Conservation (phyloP, 225 moss, liverwort and hornwort species). For the Asterella californica region DNA sequence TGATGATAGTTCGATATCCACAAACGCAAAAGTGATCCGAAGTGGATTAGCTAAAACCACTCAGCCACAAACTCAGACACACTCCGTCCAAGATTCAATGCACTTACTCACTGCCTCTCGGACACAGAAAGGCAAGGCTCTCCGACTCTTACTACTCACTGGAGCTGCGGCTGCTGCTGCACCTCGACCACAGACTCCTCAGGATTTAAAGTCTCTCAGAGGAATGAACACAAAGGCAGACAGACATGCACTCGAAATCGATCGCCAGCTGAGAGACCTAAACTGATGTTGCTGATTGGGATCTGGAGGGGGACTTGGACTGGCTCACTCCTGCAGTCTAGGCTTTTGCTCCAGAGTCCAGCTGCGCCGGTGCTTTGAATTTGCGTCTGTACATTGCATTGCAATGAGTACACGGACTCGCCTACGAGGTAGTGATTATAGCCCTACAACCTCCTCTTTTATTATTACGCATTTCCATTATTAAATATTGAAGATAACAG, state of each 20-base stretch:
- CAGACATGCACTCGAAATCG: background rate
- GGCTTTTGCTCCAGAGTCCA: background rate
- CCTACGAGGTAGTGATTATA: background rate
- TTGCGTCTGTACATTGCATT: background rate
- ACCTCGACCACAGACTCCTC: slow-evolving; percentile 8
- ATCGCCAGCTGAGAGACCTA: background rate
- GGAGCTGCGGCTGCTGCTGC: slow-evolving; percentile 2
- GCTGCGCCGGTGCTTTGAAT: slow-evolving; percentile 7
- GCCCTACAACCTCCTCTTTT: background rate
- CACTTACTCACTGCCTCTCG: slow-evolving; percentile 14
- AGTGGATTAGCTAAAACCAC: slow-evolving; percentile 10
- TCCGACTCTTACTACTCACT: background rate
- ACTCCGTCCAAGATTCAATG: slow-evolving; percentile 21
- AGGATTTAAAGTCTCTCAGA: slow-evolving; percentile 14
- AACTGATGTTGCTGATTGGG: slow-evolving; percentile 7
- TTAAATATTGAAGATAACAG: background rate
- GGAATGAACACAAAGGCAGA: background rate
- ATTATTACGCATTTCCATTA: background rate
- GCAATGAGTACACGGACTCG: slow-evolving; percentile 22
- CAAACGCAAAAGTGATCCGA: slow-evolving; percentile 4
- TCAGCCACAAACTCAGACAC: slow-evolving; percentile 13
- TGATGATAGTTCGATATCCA: slow-evolving; percentile 4
- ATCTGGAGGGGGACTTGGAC: background rate
- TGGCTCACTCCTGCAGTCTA: background rate
- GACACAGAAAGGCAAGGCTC: background rate